phyloP scores from a whole-genome alignment of 208 protist genomes.

The Crithidia acanthocephali region DNA sequence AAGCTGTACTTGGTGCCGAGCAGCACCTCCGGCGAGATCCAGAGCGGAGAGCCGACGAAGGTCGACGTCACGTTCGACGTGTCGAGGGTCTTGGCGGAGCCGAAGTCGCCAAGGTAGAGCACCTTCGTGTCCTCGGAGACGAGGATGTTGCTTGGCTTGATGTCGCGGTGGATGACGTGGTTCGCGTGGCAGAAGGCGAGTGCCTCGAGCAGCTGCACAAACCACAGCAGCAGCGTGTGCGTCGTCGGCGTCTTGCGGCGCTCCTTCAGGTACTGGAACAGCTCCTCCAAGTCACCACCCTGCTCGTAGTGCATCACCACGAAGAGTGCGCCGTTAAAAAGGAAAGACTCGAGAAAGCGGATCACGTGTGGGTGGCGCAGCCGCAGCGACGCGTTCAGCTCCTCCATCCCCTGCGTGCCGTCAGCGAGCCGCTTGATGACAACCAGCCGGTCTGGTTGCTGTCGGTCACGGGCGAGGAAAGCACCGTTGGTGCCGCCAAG shows the following conservation, averaged over 20 bases:
- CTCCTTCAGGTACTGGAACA: conserved; percentile 48
- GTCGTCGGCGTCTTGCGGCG: conserved; percentile 52
- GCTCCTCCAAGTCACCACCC: conserved; percentile 81
- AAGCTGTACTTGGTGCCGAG: conserved; percentile 87
- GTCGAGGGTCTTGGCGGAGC: conserved; percentile 78
- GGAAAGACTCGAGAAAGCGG: conserved; percentile 75
- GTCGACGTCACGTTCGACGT: conserved; percentile 74
- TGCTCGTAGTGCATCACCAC: conserved; percentile 83
- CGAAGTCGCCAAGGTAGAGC: conserved; percentile 90
- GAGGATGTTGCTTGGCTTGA: conserved; percentile 93
- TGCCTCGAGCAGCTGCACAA: conserved; percentile 77
- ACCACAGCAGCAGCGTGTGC: conserved; percentile 69
- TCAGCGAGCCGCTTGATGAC: conserved; percentile 84
- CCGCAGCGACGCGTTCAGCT: conserved; percentile 76
- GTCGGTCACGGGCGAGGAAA: conserved; percentile 69
- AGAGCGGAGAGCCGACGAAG: conserved; percentile 91
- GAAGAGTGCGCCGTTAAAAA: conserved; percentile 73
- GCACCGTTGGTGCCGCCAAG: conserved; percentile 83
- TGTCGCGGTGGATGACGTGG: conserved; percentile 89
- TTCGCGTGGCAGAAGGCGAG: conserved; percentile 84
- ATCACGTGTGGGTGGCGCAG: conserved; percentile 85
- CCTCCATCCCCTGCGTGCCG: conserved; percentile 71
- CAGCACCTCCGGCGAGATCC: conserved; percentile 94
- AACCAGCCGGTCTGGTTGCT: conserved; percentile 54
- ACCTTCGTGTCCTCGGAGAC: conserved; percentile 33